Evolutionary conservation across 768 basidiomycete genomes (phyloP).

Genomic region (Suillus decipiens): DNA sequence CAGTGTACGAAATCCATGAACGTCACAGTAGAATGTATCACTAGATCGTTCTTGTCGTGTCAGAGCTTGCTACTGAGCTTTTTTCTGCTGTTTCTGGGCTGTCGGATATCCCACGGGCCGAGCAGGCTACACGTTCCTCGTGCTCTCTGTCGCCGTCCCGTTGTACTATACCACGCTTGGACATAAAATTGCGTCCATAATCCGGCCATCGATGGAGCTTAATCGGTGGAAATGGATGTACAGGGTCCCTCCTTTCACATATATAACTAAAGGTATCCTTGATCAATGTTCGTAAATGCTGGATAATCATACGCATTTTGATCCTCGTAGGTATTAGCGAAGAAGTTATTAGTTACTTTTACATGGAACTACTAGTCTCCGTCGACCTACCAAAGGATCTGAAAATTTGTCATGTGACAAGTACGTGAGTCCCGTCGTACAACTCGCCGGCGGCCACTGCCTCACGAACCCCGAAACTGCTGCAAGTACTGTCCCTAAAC

Average conservation of each 20-base stretch:
- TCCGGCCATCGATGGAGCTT: conserved; percentile 62
- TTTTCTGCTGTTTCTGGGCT: conserved; percentile 71
- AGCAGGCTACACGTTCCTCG: conserved; percentile 59
- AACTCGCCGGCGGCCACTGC: conserved; percentile 64
- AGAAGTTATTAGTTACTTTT: conserved; percentile 60
- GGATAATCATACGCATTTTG: background rate
- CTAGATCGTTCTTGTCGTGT: conserved; percentile 58
- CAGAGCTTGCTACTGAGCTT: conserved; percentile 55
- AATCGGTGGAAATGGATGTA: conserved; percentile 79
- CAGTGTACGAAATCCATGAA: conserved; percentile 66
- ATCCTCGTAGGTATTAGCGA: conserved; percentile 45
- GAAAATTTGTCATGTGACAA: conserved; percentile 69
- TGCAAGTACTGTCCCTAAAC: conserved; percentile 78
- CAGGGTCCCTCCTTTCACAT: conserved; percentile 52
- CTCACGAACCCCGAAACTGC: conserved; percentile 64
- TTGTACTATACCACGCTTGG: conserved; percentile 63
- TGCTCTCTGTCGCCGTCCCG: conserved; percentile 54
- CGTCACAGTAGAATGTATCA: conserved; percentile 63
- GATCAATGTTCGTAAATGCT: conserved; percentile 42
- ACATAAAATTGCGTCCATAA: conserved; percentile 59
- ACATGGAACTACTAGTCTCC: conserved; percentile 69
- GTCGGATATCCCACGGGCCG: conserved; percentile 56
- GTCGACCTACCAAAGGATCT: conserved; percentile 77
- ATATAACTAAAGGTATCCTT: conserved; percentile 51
- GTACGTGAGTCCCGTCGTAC: conserved; percentile 73